Base-by-base conservation (phyloP, 2,329 filamentous ascomycete genomes). In the Hypoxylon sp. region DNA sequence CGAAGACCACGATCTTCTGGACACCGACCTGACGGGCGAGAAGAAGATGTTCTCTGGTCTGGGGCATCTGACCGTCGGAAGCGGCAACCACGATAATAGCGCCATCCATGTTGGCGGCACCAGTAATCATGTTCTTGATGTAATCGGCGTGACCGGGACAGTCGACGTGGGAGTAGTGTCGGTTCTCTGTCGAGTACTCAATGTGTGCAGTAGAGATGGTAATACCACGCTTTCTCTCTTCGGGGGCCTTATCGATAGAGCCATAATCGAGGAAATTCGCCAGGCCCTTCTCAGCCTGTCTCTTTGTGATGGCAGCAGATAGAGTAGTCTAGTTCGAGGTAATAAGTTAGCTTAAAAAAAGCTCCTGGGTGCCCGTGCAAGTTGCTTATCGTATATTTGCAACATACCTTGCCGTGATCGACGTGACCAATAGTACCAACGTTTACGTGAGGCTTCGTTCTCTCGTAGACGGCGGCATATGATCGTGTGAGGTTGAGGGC, bases 61-160 rank as follows among this genome's bases (percentile, higher is more conserved):
- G 97, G 78, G 96, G 96, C 96, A 99, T 99, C 86, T 99, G 97
- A 80, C 96, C 96, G 80, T 99, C 96, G 38, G 94, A 97, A 75
- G 96, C 96, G 75, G 97, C 97, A 76, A 99, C 97, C 74, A 99
- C 96, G 78, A 99, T 98, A 80, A 99, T 95, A 78, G 96, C 95
- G 78, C 96, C 96, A 78, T 99, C 96, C 96, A 99, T 99, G 87
- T 94, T 97, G 78, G 97, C 95, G 71, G 96, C 94, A 90, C 96
- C 96, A 74, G 96, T 99, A 82, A 99, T 99, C 96, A 99, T 99
- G 91, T 99, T 99, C 90, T 99, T 99, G 87, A 99, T 98, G 88
- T 99, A 99, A 93, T 99, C 96, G 84, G 96, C 96, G 91, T 99
- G 96, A 84, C 96, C 96, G 65, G 96, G 96, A 84, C 96, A 99